Percentiles rank a stretch among this genome's conserved stretches.
Evolutionary conservation across 371 early-diverging fungal species (phyloP).

Genomic region (Haplosporangium sp.): DNA sequence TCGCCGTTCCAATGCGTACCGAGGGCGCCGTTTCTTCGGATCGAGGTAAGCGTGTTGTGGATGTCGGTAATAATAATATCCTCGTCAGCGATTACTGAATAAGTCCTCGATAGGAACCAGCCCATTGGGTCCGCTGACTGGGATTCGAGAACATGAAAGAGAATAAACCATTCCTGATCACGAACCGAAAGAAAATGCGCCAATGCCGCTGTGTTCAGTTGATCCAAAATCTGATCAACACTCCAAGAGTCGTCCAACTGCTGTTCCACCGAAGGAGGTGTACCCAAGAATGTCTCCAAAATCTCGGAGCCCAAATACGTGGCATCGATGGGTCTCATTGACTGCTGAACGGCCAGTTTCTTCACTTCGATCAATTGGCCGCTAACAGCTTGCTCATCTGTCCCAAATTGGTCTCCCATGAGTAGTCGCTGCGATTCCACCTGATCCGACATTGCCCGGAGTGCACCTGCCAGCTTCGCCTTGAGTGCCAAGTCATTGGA

Average conservation of each 20-base stretch:
- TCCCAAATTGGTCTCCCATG: constrained; percentile 5
- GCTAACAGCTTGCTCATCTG: constrained; percentile 1
- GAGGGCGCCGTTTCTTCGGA: constrained; percentile 49
- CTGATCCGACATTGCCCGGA: constrained; percentile 25
- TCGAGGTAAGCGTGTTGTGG: constrained; percentile 66
- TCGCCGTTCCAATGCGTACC: constrained; percentile 45
- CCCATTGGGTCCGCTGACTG: constrained; percentile 78
- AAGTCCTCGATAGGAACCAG: constrained; percentile 75
- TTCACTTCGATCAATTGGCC: constrained; percentile 14
- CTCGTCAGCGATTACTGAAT: constrained; percentile 56
- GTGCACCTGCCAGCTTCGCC: constrained; percentile 21
- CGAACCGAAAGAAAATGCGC: constrained; percentile 68
- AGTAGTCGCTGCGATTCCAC: constrained; percentile 15
- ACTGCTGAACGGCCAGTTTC: constrained; percentile 23
- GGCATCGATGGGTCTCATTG: constrained; percentile 19
- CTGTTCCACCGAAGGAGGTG: constrained; percentile 10
- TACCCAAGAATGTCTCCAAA: constrained; percentile 27
- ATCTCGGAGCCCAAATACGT: constrained; percentile 13
- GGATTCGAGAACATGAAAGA: constrained; percentile 76
- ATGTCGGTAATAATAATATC: constrained; percentile 78
- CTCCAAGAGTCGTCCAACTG: constrained; percentile 24
- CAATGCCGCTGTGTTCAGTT: constrained; percentile 41
- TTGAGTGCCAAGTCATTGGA: constrained; percentile 64
- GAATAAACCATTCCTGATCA: constrained; percentile 79
- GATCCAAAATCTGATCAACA: constrained; percentile 27